Conservation (phyloP, 768 basidiomycete genomes). For the Rubroboletus pulcherrimus region DNA sequence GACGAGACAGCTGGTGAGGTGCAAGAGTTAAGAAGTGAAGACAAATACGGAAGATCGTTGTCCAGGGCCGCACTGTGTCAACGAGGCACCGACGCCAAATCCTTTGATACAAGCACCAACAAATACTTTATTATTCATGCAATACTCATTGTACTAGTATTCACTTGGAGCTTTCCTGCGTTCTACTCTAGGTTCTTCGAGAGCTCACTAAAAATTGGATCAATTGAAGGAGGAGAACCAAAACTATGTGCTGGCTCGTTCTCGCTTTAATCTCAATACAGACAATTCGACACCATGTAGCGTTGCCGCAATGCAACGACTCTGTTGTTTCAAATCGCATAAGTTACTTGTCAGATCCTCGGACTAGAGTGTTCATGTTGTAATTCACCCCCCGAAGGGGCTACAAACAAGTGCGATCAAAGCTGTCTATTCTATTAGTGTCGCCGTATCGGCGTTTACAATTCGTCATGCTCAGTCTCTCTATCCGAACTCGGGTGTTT, state of each 20-base stretch:
- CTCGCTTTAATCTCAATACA: no score
- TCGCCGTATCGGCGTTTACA: conserved; percentile 18
- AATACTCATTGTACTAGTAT: no score
- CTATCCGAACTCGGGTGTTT: conserved; percentile 14
- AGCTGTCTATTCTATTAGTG: conserved; percentile 14
- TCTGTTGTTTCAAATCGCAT: no score
- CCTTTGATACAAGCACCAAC: conserved; percentile 19
- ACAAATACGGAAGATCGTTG: conserved; percentile 37
- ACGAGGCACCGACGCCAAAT: background rate
- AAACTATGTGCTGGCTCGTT: background rate
- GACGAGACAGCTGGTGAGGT: background rate
- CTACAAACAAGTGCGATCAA: background rate
- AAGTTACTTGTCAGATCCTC: background rate
- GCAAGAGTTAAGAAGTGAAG: conserved; percentile 7
- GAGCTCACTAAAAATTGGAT: background rate
- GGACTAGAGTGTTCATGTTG: background rate
- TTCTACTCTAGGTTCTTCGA: background rate
- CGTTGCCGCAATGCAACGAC: no score
- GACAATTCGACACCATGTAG: background rate
- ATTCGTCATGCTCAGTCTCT: conserved; percentile 27
- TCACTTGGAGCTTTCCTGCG: background rate
- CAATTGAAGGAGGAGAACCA: background rate
- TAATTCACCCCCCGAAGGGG: background rate
- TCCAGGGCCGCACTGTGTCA: background rate
- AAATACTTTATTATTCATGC: conserved; percentile 13